Evolutionary conservation across 163 green algal species (phyloP).

Genomic region (Volvox carteri): DNA sequence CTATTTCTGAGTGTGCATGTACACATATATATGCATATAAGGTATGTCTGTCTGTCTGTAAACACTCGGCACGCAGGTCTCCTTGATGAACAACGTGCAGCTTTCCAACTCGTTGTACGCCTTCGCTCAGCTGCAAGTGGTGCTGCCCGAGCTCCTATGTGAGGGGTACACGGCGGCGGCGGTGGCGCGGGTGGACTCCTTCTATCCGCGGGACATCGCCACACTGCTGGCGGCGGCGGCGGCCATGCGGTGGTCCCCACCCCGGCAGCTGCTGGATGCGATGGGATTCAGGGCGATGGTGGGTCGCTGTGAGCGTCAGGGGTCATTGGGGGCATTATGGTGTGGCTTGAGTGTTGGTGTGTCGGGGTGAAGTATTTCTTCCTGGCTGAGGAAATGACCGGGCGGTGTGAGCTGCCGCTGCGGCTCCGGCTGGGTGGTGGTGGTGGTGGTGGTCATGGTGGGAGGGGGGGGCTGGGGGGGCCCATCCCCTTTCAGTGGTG

Average conservation of each 20-base stretch:
- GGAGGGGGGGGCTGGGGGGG: neutral
- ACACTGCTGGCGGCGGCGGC: constrained; percentile 27
- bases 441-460: neutral
- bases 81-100: constrained; percentile 54
- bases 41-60: too few relatives aligned
- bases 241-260: constrained; percentile 10
- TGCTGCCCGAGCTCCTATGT: neutral
- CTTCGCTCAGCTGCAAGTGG: constrained; percentile 29
- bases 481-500: too few relatives aligned
- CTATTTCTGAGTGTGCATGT: neutral
- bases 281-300: constrained; percentile 27
- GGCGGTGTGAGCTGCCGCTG: too few relatives aligned
- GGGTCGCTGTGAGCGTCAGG: too few relatives aligned
- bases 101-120: constrained; percentile 50
- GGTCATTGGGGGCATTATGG: too few relatives aligned
- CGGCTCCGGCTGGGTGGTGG: neutral
- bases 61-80: constrained; percentile 4
- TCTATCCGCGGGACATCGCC: constrained; percentile 51
- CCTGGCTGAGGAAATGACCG: too few relatives aligned
- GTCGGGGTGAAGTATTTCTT: too few relatives aligned
- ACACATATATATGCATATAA: too few relatives aligned
- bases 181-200: neutral
- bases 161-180: constrained; percentile 2
- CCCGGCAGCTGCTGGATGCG: constrained; percentile 22
- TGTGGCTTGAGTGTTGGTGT: too few relatives aligned